These are phyloP conservation scores for Candida gorgasii DNA, from an alignment of 805 yeast species.

Conservation along the genomic window DNA sequence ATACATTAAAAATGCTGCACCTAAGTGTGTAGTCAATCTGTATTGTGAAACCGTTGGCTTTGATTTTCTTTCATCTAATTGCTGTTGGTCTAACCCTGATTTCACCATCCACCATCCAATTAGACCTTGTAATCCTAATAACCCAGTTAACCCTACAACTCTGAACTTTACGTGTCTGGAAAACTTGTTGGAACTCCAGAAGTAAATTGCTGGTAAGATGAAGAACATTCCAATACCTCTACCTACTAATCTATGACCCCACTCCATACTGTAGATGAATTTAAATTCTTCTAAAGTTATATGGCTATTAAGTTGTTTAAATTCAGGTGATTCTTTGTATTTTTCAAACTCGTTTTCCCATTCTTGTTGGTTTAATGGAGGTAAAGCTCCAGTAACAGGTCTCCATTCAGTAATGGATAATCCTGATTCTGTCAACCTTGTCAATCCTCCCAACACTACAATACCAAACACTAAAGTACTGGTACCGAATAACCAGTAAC, in stretches of 20 bases:
- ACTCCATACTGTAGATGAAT: slow-evolving; percentile 94
- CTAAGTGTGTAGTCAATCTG: slow-evolving; percentile 89
- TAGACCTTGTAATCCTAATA: slow-evolving; percentile 91
- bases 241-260: slow-evolving; percentile 94
- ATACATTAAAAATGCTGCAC: slow-evolving; percentile 87
- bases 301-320: slow-evolving; percentile 82
- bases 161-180: slow-evolving; percentile 66
- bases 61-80: slow-evolving; percentile 73
- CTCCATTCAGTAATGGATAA: slow-evolving; percentile 97
- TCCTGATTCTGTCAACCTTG: slow-evolving; percentile 94
- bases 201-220: slow-evolving; percentile 82
- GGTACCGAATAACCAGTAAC: slow-evolving; percentile 85
- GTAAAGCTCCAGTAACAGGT: slow-evolving; percentile 93
- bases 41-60: slow-evolving; percentile 98
- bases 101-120: slow-evolving; percentile 99
- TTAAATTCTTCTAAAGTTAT: slow-evolving; percentile 90
- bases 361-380: slow-evolving; percentile 77
- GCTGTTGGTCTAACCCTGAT: slow-evolving; percentile 84
- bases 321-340: slow-evolving; percentile 88
- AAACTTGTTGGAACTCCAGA: slow-evolving; percentile 65
- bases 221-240: slow-evolving; percentile 84
- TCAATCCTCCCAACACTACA: slow-evolving; percentile 94
- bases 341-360: slow-evolving; percentile 86
- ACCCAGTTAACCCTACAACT: slow-evolving; percentile 67
- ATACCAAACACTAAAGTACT: slow-evolving; percentile 91